Conservation (phyloP, 805 yeast species). For the Clavispora santaluciae region DNA sequence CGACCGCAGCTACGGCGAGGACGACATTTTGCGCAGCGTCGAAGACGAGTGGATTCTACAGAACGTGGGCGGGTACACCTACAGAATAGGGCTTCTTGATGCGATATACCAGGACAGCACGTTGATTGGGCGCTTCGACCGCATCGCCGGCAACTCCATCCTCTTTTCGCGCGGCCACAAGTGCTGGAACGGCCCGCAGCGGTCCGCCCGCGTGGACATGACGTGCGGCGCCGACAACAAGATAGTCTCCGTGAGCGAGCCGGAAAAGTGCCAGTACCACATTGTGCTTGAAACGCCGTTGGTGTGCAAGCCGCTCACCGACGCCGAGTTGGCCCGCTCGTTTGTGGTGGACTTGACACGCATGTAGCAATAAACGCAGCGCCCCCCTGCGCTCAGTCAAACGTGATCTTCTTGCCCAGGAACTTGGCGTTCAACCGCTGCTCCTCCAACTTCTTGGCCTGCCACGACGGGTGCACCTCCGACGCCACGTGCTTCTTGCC, state of each 20-base stretch:
- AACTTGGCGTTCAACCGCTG: constrained; percentile 61
- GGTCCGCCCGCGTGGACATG: constrained; percentile 62
- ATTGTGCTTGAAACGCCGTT: constrained; percentile 46
- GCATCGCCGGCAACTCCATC: constrained; percentile 25
- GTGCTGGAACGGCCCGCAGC: constrained; percentile 93
- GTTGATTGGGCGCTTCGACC: constrained; percentile 18
- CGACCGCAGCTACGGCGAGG: constrained; percentile 47
- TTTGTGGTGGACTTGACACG: constrained; percentile 11
- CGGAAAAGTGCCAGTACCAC: constrained; percentile 79
- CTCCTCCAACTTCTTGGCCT: constrained; percentile 76
- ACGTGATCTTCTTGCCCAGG: constrained; percentile 78
- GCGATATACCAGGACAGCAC: constrained; percentile 46
- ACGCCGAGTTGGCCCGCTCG: constrained; percentile 8
- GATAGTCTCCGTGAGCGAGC: constrained; percentile 71
- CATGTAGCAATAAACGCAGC: background rate
- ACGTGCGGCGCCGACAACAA: constrained; percentile 60
- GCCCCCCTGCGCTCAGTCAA: constrained; percentile 38
- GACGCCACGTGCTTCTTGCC: constrained; percentile 1
- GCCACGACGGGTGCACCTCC: constrained; percentile 93
- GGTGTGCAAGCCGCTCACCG: constrained; percentile 30
- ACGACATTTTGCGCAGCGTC: constrained; percentile 60
- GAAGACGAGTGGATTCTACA: constrained; percentile 43
- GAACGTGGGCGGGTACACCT: constrained; percentile 65
- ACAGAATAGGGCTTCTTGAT: constrained; percentile 56
- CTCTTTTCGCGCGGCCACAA: constrained; percentile 60